phyloP scores from a whole-genome alignment of 2,329 filamentous ascomycete species.

The Myriosclerotinia duriaeana region DNA sequence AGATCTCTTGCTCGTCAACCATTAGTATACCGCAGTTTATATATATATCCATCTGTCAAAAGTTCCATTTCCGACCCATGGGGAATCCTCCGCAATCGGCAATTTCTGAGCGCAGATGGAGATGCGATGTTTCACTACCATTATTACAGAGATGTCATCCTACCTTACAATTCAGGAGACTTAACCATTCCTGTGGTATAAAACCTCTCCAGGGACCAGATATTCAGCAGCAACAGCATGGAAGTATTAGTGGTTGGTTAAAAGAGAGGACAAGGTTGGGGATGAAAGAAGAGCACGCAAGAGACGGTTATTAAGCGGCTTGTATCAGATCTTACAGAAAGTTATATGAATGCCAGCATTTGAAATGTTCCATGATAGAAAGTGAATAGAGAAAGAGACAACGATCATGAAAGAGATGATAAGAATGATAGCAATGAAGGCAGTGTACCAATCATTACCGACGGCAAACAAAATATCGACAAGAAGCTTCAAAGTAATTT shows the following conservation, averaged over 20 bases:
- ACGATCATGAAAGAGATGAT: not conserved
- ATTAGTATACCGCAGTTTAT: no score
- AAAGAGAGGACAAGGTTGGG: no score
- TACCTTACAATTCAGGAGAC: not conserved
- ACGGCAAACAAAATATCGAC: not conserved
- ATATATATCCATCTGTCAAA: no score
- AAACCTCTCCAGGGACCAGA: not conserved
- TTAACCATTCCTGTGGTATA: not conserved
- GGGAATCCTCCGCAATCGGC: not conserved
- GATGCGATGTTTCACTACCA: not conserved
- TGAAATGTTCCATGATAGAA: not conserved
- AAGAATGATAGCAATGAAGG: not conserved
- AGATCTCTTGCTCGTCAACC: no score
- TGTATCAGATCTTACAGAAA: not conserved
- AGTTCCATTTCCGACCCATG: no score
- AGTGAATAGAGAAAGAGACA: no score
- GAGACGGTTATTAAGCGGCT: not conserved
- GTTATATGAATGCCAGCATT: not conserved
- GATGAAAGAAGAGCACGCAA: no score
- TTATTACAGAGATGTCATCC: not conserved
- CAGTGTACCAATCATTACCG: not conserved
- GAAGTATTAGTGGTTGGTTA: no score
- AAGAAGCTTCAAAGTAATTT: not conserved
- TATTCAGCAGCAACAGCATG: no score
- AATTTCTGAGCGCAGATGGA: no score